Conservation (phyloP, 495 filamentous ascomycete genomes). For the Aeminium ludgeri region DNA sequence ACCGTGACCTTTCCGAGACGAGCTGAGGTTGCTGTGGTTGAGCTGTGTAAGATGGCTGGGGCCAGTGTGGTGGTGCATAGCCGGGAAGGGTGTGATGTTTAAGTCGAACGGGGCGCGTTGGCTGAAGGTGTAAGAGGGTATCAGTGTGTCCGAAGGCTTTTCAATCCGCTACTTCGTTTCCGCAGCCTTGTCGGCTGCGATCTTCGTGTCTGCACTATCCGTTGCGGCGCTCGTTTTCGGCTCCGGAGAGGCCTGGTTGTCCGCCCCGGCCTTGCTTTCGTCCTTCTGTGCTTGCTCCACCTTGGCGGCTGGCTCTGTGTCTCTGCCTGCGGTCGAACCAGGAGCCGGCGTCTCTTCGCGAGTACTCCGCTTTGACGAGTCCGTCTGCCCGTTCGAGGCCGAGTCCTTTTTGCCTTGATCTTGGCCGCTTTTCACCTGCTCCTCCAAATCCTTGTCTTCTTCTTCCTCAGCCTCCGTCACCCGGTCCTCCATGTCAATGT, state of each 20-base stretch:
- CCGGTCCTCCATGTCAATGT: conserved; percentile 83
- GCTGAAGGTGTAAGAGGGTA: no score
- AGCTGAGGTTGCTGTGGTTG: no score
- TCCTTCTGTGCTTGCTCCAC: conserved; percentile 5
- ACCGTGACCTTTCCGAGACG: no score
- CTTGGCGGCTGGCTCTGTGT: conserved; percentile 2
- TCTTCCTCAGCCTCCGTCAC: conserved; percentile 31
- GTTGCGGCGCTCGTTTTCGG: conserved; percentile 8
- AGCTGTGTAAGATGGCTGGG: no score
- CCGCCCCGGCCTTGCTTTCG: background rate
- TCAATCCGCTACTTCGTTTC: background rate
- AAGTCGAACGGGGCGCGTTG: no score
- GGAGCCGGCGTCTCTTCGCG: conserved; percentile 40
- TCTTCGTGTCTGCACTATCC: conserved; percentile 1
- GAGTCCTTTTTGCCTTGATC: conserved; percentile 3
- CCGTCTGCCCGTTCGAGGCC: conserved; percentile 9
- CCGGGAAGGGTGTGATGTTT: no score
- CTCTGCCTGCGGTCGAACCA: background rate
- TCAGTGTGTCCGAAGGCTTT: background rate
- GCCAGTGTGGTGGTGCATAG: no score
- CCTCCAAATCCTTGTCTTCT: conserved; percentile 57
- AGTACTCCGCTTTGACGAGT: conserved; percentile 17
- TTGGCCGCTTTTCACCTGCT: conserved; percentile 35
- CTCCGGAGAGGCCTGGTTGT: background rate
- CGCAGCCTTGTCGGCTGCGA: background rate